These are phyloP conservation scores for Aspergillus brasiliensis DNA, from an alignment of 2,329 filamentous ascomycete species.

Conservation along the genomic window DNA sequence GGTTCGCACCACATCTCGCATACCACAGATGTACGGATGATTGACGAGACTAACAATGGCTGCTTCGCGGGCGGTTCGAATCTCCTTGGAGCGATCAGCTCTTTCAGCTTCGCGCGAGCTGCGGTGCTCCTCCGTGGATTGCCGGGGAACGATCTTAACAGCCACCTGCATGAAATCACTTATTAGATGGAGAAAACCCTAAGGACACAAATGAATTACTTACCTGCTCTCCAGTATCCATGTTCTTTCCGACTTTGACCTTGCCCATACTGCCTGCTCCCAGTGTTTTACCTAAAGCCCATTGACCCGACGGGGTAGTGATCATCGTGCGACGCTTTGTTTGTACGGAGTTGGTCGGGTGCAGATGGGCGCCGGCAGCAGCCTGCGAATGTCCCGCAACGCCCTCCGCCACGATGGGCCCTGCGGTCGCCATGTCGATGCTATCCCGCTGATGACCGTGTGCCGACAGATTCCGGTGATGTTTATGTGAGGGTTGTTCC, in stretches of 20 bases:
- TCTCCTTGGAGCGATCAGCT: conserved; percentile 94
- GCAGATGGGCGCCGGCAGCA: conserved; percentile 35
- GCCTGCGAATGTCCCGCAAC: conserved; percentile 55
- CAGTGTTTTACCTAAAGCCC: conserved; percentile 94
- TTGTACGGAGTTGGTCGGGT: conserved; percentile 41
- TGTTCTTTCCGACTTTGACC: conserved; percentile 90
- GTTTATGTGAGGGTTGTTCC: conserved; percentile 55
- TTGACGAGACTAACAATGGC: conserved; percentile 93
- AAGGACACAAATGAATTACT: conserved; percentile 28
- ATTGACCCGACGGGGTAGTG: conserved; percentile 85
- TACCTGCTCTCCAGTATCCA: conserved; percentile 89
- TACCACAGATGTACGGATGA: conserved; percentile 93
- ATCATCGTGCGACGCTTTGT: conserved; percentile 74
- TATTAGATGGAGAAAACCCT: neutral
- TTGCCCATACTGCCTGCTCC: conserved; percentile 99
- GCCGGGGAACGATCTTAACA: conserved; percentile 93
- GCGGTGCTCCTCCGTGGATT: conserved; percentile 80
- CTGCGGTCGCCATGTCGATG: conserved; percentile 50
- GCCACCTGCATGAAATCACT: conserved; percentile 65
- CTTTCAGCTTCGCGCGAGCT: conserved; percentile 75
- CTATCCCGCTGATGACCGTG: conserved; percentile 47
- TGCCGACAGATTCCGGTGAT: conserved; percentile 43
- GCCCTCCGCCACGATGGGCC: conserved; percentile 56
- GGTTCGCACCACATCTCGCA: conserved; percentile 92
- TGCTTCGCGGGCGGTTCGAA: conserved; percentile 90